Evolutionary conservation across 768 basidiomycete species (phyloP), one percentile per base, ranked within the genome.

Genomic region (Chalciporus sphaerocephalus): DNA sequence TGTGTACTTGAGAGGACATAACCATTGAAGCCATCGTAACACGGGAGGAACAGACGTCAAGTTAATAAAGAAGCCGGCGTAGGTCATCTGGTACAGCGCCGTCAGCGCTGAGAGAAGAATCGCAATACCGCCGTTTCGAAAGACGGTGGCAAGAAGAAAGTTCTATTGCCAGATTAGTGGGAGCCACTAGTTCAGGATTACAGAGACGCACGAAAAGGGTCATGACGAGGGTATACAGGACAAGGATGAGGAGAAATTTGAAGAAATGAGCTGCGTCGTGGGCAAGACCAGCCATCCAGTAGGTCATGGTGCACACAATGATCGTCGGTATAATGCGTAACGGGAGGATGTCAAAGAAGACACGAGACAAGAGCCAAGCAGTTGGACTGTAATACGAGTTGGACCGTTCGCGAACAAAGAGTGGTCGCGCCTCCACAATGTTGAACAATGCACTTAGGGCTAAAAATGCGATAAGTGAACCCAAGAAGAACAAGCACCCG

Each of bases 401-500:
- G 2, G 92, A 87, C 27, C 94, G 74, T 64, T 98, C 94, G 9
- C 94, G 80, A 25, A 96, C 71, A 74, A 97, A 98, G 16, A 98
- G 75, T 0, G 88, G 80, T 22, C 92, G 79, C 44, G 86, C 75
- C 61, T 86, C 85, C 2, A 93, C 81, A 36, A 96, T 74, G 50
- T 94, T 93, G 63, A 92, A 89, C 47, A 98, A 64, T 0, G 94
- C 92, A 55, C 92, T 94, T 34, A 97, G 70, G 3, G 90, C 79
- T 1, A 90, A 92, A 67, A 97, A 96, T 1, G 94, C 90, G 39
- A 96, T 81, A 21, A 97, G 75, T 12, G 92, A 83, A 25, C 93
- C 93, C 57, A 96, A 62, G 80, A 98, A 98, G 75, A 98, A 96
- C 33, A 98, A 66, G 53, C 87, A 90, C 23, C 94, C 94, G n/a